Conservation (phyloP, 345 rosid species). For the Eucalyptus pumila region DNA sequence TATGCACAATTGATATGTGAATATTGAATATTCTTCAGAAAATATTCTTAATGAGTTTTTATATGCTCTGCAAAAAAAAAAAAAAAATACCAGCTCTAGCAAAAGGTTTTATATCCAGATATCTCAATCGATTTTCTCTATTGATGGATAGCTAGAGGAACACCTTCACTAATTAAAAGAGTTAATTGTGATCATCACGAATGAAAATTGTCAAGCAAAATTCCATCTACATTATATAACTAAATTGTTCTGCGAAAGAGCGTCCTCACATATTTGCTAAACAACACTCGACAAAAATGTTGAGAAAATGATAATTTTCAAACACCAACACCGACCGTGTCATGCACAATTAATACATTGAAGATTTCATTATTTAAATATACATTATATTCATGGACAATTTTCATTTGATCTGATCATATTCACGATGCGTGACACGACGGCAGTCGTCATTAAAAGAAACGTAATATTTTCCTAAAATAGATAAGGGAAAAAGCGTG, state of each 20-base stretch:
- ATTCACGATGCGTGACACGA: not conserved
- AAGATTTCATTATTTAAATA: not conserved
- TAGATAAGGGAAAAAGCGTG: not conserved
- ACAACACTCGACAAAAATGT: not conserved
- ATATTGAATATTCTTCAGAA: not conserved
- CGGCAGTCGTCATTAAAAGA: not conserved
- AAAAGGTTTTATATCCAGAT: not conserved
- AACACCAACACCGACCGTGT: not conserved
- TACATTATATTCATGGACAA: not conserved
- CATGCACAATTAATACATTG: accelerated
- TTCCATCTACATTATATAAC: not conserved
- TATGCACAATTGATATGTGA: not conserved
- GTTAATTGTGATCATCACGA: not conserved
- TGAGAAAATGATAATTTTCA: not conserved
- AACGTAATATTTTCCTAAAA: not conserved
- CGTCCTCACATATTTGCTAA: not conserved
- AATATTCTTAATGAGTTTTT: not conserved
- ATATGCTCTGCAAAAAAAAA: not conserved
- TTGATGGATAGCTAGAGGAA: too few species aligned
- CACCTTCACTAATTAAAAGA: not conserved
- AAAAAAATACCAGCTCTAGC: not conserved
- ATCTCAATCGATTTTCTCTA: not conserved
- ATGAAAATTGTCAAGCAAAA: not conserved
- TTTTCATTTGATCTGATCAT: not conserved
- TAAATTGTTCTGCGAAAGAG: accelerated